phyloP scores from a whole-genome alignment of 2,329 filamentous ascomycete species.

The Parasarocladium wereldwijsianum region DNA sequence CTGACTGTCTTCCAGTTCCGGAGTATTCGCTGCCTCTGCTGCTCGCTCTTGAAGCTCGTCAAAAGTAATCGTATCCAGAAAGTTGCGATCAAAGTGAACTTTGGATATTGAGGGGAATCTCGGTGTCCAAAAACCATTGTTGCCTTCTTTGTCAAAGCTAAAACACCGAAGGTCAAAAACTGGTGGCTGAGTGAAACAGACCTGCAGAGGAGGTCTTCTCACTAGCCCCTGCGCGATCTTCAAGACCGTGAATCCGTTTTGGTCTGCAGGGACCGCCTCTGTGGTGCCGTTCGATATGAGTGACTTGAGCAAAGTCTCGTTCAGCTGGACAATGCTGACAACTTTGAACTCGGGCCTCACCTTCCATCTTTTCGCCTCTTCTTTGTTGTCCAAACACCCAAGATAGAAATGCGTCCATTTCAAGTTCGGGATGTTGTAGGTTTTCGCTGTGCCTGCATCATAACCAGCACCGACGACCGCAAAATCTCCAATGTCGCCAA shows the following conservation, averaged over 20 bases:
- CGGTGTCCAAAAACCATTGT: slow-evolving; percentile 56
- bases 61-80: slow-evolving; percentile 54
- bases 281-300: slow-evolving; percentile 34
- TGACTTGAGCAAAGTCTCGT: slow-evolving; percentile 31
- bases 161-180: slow-evolving; percentile 72
- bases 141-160: slow-evolving; percentile 58
- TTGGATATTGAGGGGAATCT: slow-evolving; percentile 66
- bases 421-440: slow-evolving; percentile 36
- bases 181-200: slow-evolving; percentile 53
- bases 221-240: slow-evolving; percentile 29
- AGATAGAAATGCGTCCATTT: slow-evolving; percentile 72
- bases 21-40: slow-evolving; percentile 32
- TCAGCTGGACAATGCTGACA: slow-evolving; percentile 47
- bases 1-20: slow-evolving; percentile 38
- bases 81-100: slow-evolving; percentile 61
- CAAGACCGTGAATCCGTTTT: slow-evolving; percentile 28
- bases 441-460: slow-evolving; percentile 45
- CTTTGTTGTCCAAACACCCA: slow-evolving; percentile 59
- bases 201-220: slow-evolving; percentile 25
- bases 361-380: slow-evolving; percentile 34
- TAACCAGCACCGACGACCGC: slow-evolving; percentile 64
- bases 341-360: slow-evolving; percentile 48
- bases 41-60: slow-evolving; percentile 56
- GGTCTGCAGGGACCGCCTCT: slow-evolving; percentile 19
- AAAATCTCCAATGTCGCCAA: slow-evolving; percentile 76